Evolutionary conservation across 768 basidiomycete species (phyloP), one percentile per base, ranked within the genome.

Genomic region (Leucocoprinus leucothites): DNA sequence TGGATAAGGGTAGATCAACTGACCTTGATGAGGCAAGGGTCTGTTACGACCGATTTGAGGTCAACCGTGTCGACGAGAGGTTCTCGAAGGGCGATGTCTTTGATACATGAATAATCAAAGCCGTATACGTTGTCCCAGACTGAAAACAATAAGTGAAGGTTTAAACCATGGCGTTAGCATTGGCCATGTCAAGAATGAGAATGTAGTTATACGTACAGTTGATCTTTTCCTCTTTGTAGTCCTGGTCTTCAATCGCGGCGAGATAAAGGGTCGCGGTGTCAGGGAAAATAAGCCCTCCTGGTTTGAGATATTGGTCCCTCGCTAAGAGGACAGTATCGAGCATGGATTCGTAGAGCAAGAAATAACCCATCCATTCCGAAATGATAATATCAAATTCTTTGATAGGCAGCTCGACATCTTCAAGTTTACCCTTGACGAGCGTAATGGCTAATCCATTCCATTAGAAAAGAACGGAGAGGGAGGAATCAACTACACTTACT

Each of bases 331-430:
- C 97, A 22, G 95, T 98, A 74, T 99, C 96, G 61, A 98, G 85
- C 97, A 99, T 98, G 65, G 94, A 95, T 71, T 98, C 97, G 77
- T 98, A 98, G 31, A 99, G 84, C 48, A 98, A 78, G 82, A 98
- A 98, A 75, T 99, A 99, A 41, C 97, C 97, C 97, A 99, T 99
- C 97, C 96, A 99, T 71, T 99, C 97, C 58, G 94, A 97, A 67
- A 99, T 91, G 74, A 99, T 97, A 74, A 99, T 98, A 70, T 99
- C 97, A 68, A 94, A 98, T 70, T 95, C 77, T 59, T 90, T 74
- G 65, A 96, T 84, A 13, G 96, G 96, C 41, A 98, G 81, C 57
- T 86, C 84, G 48, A 85, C 76, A 44, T 99, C 96, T 69, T 99
- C 96, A 57, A 99, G 87, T 74, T 99, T 99, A 56, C 96, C 95